phyloP scores from a whole-genome alignment of 2,329 filamentous ascomycete genomes.

The Fusarium robinianum region DNA sequence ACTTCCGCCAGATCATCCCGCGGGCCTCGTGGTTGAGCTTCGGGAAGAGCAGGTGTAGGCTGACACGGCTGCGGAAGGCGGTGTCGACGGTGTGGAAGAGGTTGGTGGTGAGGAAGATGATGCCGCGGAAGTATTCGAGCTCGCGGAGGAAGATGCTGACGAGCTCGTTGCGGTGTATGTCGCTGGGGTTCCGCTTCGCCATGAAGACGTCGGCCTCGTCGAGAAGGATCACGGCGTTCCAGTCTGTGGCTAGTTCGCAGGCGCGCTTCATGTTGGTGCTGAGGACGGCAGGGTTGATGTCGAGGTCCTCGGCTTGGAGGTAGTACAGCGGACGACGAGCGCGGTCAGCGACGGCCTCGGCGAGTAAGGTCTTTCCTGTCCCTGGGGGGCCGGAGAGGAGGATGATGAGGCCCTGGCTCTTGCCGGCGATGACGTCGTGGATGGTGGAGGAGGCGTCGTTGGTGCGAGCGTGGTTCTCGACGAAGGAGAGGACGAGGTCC shows the following conservation, averaged over 20 bases:
- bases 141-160: constrained; percentile 53
- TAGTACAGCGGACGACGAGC: constrained; percentile 51
- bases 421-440: constrained; percentile 49
- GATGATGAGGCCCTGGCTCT: constrained; percentile 51
- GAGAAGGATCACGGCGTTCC: constrained; percentile 56
- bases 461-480: constrained; percentile 47
- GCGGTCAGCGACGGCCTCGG: constrained; percentile 49
- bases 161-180: constrained; percentile 54
- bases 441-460: constrained; percentile 28
- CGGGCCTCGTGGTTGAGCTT: constrained; percentile 46
- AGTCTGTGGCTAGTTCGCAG: constrained; percentile 54
- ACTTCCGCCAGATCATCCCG: constrained; percentile 51
- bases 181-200: constrained; percentile 49
- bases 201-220: constrained; percentile 61
- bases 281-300: constrained; percentile 48
- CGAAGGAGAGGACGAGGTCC: constrained; percentile 52
- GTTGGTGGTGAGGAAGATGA: constrained; percentile 53
- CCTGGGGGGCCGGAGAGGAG: constrained; percentile 52
- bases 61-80: constrained; percentile 53
- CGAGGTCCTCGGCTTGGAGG: constrained; percentile 54
- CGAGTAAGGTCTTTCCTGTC: constrained; percentile 53
- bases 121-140: constrained; percentile 51
- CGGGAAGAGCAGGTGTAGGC: constrained; percentile 52
- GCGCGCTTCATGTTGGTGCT: constrained; percentile 53
- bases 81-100: constrained; percentile 48